Evolutionary conservation across 2,329 filamentous ascomycete species (phyloP), one percentile per base, ranked within the genome.

Genomic region (Escovopsis weberi): DNA sequence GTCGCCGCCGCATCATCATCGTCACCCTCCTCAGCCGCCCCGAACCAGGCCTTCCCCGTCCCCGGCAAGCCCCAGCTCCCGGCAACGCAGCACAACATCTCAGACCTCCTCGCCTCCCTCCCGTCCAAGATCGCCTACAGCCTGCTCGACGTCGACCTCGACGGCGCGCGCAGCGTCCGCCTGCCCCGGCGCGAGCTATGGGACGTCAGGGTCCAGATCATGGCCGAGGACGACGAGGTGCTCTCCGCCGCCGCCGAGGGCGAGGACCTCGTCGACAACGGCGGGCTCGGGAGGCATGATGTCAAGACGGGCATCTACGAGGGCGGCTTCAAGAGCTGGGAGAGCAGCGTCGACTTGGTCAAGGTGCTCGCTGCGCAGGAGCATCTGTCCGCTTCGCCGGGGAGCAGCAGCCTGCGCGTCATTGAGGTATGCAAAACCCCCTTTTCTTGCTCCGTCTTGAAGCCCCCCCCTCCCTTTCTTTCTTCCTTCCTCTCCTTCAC

Each of bases 301-400:
- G 79, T 91, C 49, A 82, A 78, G 59, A 83, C 82, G 43, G 84
- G 84, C 41, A 75, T 89, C 46, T 91, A 91, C 61, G 85, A 91
- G 62, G 85, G 85, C 44, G 85, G 85, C 23, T 87, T 89, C 66
- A 91, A 91, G 66, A 88, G 82, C 53, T 91, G 85, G 85, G 85
- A 91, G 64, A 88, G 84, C 62, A 85, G 81, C 46, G 69, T 87
- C 41, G 85, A 91, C 57, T 67, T 91, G 15, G 82, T 85, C 40
- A 83, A 78, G 55, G 75, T 82, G n/a, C 59, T 80, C 28, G 68
- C 68, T 1, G 53, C 57, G 3, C 65, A 66, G 26, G 58, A 63
- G 11, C 59, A 64, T 39, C 51, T 62, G 15, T 50, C 53, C 36
- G 49, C 53, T 39, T 48, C 60, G 45, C 51, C 51, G 18, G 48